Conservation (phyloP, 2,329 filamentous ascomycete genomes). For the Leptosphaerulina australis region DNA sequence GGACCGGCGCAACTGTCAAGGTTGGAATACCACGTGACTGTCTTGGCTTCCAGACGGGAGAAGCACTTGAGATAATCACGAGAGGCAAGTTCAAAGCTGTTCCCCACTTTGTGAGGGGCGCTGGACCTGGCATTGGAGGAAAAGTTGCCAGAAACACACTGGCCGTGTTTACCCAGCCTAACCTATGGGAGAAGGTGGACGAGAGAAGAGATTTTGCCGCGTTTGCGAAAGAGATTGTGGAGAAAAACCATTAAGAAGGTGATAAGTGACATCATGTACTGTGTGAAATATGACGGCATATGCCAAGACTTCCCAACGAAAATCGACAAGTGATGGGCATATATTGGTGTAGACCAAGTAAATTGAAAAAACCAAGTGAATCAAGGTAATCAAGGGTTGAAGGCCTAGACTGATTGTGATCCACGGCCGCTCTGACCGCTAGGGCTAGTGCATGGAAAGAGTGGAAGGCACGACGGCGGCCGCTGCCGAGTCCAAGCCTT, state of each 20-base stretch:
- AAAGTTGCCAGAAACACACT: constrained; percentile 73
- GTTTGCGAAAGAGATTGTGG: constrained; percentile 66
- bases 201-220: constrained; percentile 73
- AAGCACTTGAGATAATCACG: constrained; percentile 89
- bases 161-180: constrained; percentile 96
- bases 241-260: constrained; percentile 50
- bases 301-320: constrained; percentile 7
- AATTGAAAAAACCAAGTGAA: too few species aligned
- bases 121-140: constrained; percentile 59
- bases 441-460: not conserved
- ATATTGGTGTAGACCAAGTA: too few species aligned
- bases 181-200: constrained; percentile 80
- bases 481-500: constrained; percentile 11
- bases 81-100: constrained; percentile 91
- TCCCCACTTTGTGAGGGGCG: constrained; percentile 90
- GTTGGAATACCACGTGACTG: constrained; percentile 90
- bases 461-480: not conserved
- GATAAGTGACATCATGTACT: constrained; percentile 16
- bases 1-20: constrained; percentile 81
- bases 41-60: constrained; percentile 94
- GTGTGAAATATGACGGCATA: constrained; percentile 11
- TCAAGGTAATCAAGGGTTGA: constrained; percentile 3
- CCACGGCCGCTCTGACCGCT: constrained; percentile 3
- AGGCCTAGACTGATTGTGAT: constrained; percentile 8
- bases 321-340: constrained; percentile 9